A percentile compares a stretch with the other conserved stretches of the same genome.
phyloP scores from a whole-genome alignment of 2,329 filamentous ascomycete species.

The Fusarium mexicanum region DNA sequence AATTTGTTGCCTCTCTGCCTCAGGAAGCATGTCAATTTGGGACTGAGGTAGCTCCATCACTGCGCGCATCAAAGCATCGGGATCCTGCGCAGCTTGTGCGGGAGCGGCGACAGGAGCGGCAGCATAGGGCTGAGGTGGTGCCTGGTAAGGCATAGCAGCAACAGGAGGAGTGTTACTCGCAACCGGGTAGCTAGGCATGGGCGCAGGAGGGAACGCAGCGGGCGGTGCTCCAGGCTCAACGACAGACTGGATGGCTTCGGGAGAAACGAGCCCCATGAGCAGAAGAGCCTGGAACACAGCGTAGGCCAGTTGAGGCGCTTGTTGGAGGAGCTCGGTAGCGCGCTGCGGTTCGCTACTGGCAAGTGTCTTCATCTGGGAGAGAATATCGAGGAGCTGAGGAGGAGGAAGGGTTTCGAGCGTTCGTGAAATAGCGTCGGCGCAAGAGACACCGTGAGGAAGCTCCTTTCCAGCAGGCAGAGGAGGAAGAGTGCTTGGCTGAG shows the following conservation, averaged over 20 bases:
- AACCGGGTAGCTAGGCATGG: conserved; percentile 44
- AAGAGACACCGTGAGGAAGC: conserved; percentile 82
- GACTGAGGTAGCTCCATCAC: conserved; percentile 83
- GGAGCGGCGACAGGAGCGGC: conserved; percentile 47
- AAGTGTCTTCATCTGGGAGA: conserved; percentile 92
- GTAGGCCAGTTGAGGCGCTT: conserved; percentile 92
- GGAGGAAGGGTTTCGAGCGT: conserved; percentile 88
- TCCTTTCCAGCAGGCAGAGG: conserved; percentile 87
- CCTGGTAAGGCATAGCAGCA: conserved; percentile 56
- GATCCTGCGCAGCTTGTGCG: conserved; percentile 59
- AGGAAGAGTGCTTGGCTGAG: conserved; percentile 68
- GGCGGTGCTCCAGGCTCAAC: conserved; percentile 69
- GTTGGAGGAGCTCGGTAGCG: conserved; percentile 84
- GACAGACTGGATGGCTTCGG: conserved; percentile 81
- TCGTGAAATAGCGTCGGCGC: conserved; percentile 89
- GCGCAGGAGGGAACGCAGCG: conserved; percentile 49
- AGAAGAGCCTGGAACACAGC: conserved; percentile 95
- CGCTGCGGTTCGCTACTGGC: conserved; percentile 83
- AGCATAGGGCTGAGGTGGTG: conserved; percentile 54
- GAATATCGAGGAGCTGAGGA: conserved; percentile 89
- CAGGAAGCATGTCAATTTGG: conserved; percentile 81
- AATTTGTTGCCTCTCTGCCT: conserved; percentile 80
- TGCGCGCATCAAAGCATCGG: conserved; percentile 80
- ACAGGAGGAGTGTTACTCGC: conserved; percentile 57
- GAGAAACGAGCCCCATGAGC: conserved; percentile 91